Evolutionary conservation across 2,329 filamentous ascomycete genomes (phyloP), one percentile per base, ranked within the genome.

Genomic region (Didymella keratinophila): DNA sequence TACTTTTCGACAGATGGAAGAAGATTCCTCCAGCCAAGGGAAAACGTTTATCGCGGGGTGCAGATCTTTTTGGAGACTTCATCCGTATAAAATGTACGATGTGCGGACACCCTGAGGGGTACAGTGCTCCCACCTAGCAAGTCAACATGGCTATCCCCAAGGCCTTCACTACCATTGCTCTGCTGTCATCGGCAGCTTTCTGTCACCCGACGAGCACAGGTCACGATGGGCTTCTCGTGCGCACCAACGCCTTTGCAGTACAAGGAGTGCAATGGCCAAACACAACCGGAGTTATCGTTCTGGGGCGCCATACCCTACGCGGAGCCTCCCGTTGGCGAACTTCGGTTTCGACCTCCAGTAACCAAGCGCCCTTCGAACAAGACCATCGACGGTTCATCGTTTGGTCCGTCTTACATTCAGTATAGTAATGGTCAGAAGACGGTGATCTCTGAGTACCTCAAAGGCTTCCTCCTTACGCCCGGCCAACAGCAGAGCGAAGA

Each of bases 181-280:
- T 53, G 27, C 10, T 47, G 8, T 41, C 34, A 18, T 7, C 23
- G 4, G n/a, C 42, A 16, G 20, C 43, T 16, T 34, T 34, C 4
- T 34, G 43, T 27, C 51, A 47, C 23, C 43, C 51, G 14, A 47
- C 51, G 3, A 12, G 27, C 3, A 21, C 30, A 18, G 43, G 23
- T 3, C 50, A 54, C 28, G 39, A 62, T 16, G 49, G 56, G 8
- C 61, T 70, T 2, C 28, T 58, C 6, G 64, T 70, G 16, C 32
- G n/a, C 16, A 36, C 32, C 32, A 18, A 36, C 7, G 14, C 32
- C 3, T 36, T 36, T 11, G 32, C 32, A n/a, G 32, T 36, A 18
- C 32, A 36, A 36, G 32, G 32, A 36, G 32, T 36, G 16, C 7
- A 2, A 8, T 36, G 32, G 32, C 32, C 32, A n/a, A 36, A 18